phyloP scores from a whole-genome alignment of 352 stramenopile genomes.

The Phytophthora agathidicida region DNA sequence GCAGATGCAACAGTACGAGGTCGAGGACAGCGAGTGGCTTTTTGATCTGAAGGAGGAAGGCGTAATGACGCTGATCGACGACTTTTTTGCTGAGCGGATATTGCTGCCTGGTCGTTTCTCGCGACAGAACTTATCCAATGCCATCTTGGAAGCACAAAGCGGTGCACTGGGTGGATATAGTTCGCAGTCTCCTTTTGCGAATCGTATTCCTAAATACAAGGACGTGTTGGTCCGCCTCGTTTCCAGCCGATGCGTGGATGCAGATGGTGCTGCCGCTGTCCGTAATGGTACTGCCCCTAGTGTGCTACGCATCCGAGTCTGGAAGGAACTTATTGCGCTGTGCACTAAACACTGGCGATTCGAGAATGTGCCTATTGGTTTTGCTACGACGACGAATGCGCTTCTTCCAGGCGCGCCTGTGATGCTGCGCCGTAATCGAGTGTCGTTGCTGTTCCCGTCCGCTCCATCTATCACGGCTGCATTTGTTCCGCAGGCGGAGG shows the following conservation, averaged over 20 bases:
- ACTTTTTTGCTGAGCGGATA: constrained; percentile 65
- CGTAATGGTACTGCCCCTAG: constrained; percentile 30
- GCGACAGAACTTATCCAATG: constrained; percentile 66
- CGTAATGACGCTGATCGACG: constrained; percentile 49
- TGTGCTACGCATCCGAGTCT: constrained; percentile 56
- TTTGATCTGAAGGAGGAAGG: constrained; percentile 61
- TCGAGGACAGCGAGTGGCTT: constrained; percentile 59
- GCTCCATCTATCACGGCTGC: constrained; percentile 52
- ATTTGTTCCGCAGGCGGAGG: constrained; percentile 44
- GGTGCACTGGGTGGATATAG: constrained; percentile 34
- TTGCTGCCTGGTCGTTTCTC: constrained; percentile 73
- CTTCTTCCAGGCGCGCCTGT: constrained; percentile 63
- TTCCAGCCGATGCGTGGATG: constrained; percentile 40
- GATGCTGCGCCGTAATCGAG: constrained; percentile 68
- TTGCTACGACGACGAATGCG: constrained; percentile 51
- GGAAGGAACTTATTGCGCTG: constrained; percentile 68
- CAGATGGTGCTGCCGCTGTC: constrained; percentile 10
- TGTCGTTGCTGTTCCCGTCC: constrained; percentile 70
- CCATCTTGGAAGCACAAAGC: constrained; percentile 49
- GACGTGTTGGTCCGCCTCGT: constrained; percentile 64
- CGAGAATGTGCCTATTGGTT: constrained; percentile 75
- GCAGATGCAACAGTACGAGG: constrained; percentile 71
- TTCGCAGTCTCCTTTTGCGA: constrained; percentile 31
- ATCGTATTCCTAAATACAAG: constrained; percentile 69
- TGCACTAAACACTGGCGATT: constrained; percentile 77